Percentiles rank a stretch among this genome's conserved stretches.
These are phyloP conservation scores for Mycena indigotica DNA, from an alignment of 768 basidiomycete genomes.

Conservation along the genomic window DNA sequence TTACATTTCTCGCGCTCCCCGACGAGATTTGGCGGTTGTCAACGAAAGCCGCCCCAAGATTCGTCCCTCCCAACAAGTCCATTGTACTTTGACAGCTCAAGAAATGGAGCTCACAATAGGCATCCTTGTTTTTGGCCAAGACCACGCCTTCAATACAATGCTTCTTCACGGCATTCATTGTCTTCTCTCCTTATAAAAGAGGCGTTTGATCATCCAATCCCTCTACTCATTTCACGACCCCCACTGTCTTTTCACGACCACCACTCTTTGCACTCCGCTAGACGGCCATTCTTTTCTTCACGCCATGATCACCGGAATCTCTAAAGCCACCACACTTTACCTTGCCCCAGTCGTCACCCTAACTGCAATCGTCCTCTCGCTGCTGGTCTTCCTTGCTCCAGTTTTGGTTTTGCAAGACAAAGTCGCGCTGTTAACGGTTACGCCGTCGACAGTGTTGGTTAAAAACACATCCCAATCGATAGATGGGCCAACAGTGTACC, in stretches of 20 bases:
- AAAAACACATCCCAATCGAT: slow-evolving; percentile 37
- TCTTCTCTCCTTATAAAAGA: neutral
- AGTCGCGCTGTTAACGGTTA: slow-evolving; percentile 67
- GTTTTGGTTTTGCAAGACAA: slow-evolving; percentile 56
- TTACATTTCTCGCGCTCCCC: neutral
- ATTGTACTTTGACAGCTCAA: neutral
- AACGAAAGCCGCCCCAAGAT: no score
- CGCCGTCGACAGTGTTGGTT: slow-evolving; percentile 49
- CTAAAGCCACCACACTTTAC: slow-evolving; percentile 68
- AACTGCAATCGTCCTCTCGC: slow-evolving; percentile 63
- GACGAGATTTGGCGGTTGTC: neutral
- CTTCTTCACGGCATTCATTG: neutral
- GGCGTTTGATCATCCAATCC: neutral
- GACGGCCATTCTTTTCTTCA: slow-evolving; percentile 12
- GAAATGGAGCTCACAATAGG: no score
- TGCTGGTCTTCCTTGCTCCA: slow-evolving; percentile 74
- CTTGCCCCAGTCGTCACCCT: slow-evolving; percentile 68
- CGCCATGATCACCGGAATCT: slow-evolving; percentile 71
- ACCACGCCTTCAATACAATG: no score
- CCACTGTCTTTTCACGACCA: neutral
- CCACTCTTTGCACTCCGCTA: neutral
- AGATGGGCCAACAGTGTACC: slow-evolving; percentile 70
- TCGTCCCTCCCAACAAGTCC: no score
- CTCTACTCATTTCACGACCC: neutral
- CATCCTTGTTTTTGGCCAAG: no score